Base-by-base conservation (phyloP, 2,329 filamentous ascomycete species). In the Aspergillus hiratsukae region DNA sequence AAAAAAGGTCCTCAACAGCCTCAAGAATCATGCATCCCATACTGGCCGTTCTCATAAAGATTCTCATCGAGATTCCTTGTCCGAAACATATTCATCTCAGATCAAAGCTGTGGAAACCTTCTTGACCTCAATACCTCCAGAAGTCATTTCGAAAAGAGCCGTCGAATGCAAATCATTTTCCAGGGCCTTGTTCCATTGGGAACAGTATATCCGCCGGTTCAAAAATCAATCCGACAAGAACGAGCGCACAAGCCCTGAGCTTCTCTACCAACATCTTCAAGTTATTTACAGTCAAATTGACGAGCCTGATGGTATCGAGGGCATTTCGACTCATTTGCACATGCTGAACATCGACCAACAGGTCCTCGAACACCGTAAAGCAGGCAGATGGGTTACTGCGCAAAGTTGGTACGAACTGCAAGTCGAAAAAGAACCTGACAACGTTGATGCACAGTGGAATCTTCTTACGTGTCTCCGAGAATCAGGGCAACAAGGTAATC, bases 391-490 rank as follows among this genome's bases (percentile, higher is more conserved):
- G 92, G 87, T 90, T 17, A 90, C 93, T 52, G 94, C 92, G 25
- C 94, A 97, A 75, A 96, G 90, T 61, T 99, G 95, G 94, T 97
- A 97, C 72, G 92, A 99, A 70, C 86, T 96, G 61, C 87, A 92
- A 61, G 80, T 97, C 35, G 87, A 89, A 2, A 87, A 94, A 65
- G 82, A 88, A 48, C 92, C 93, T 0, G 80, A 87, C 53, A 87
- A 96, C 68, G 71, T 83, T 19, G 88, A 95, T 55, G 81, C 89
- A 11, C 92, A 97, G 69, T 80, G 90, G 55, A 89, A 95, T 65
- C 81, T 99, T 37, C 78, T 99, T 53, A 89, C 87, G 29, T 97
- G 94, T 66, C 80, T 99, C 9, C 92, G 91, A 69, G 91, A 97
- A 70, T 96, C 92, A n/a, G 94, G 93, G 0, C 94, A 97, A 70